Evolutionary conservation across 2,329 filamentous ascomycete genomes (phyloP), one percentile per base, ranked within the genome.

Genomic region (Paracorniculantispora psalliotae): DNA sequence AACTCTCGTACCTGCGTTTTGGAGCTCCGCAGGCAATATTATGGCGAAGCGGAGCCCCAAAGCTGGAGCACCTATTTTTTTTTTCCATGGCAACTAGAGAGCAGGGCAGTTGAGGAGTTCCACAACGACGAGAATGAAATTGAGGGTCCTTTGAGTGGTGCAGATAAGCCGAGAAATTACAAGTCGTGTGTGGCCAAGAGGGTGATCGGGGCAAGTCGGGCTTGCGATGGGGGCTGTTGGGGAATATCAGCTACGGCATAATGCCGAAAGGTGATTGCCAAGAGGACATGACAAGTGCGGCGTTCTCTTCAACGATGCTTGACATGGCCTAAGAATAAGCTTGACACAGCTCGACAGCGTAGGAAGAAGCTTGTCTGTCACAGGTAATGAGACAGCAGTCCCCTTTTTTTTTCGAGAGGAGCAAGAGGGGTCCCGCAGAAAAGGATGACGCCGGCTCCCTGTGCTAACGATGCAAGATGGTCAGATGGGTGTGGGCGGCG

Each of bases 101-200:
- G n/a, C n/a, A n/a, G n/a, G 52, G 43, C 51, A 54, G 39, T 43
- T 33, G 37, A n/a, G 25, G 17, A 39, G 53, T 39, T 48, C 51
- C 44, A 48, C 43, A 33, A 37, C n/a, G 33, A 39, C 33, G 21
- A 57, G 21, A 33, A 49, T 30, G 41, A 54, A 56, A 49, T 30
- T 35, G 54, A 41, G 54, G 54, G 54, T 39, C 54, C 30, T 30
- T 12, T 28, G 8, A 23, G 33, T 48, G n/a, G n/a, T n/a, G n/a
- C n/a, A n/a, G n/a, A n/a, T n/a, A 57, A 48, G 54, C 54, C n/a
- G 54, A 21, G 54, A 57, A 57, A 57, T 57, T 48, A 25, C 30
- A 41, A n/a, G 51, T 48, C 21, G 12, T 15, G 30, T 15, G 48
- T n/a, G 37, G 48, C 30, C 8, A 37, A 35, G 26, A 50, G 6